Evolutionary conservation across 768 basidiomycete genomes (phyloP).

Genomic region (Mycena galericulata): DNA sequence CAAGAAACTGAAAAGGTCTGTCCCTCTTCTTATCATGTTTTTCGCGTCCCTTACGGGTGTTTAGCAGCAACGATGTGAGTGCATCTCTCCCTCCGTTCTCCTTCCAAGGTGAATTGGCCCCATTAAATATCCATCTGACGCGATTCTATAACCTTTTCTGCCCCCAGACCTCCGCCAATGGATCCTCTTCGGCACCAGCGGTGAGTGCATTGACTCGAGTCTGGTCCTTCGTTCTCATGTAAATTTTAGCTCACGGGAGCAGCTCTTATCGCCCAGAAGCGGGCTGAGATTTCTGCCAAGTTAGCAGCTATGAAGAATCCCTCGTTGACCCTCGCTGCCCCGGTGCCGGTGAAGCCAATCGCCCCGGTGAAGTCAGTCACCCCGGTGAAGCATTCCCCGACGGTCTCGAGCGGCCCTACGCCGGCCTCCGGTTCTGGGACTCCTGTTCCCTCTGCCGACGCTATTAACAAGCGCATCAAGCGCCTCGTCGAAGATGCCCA

Average conservation of each 20-base stretch:
- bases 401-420: slow-evolving; percentile 54
- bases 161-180: slow-evolving; percentile 66
- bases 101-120: slow-evolving; percentile 79
- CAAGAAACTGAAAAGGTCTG: slow-evolving; percentile 80
- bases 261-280: slow-evolving; percentile 84
- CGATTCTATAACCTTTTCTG: slow-evolving; percentile 75
- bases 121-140: slow-evolving; percentile 65
- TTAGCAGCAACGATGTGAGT: slow-evolving; percentile 78
- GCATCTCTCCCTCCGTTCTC: slow-evolving; percentile 44
- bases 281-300: slow-evolving; percentile 88
- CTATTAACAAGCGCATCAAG: slow-evolving; percentile 57
- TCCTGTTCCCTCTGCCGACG: slow-evolving; percentile 67
- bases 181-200: slow-evolving; percentile 50
- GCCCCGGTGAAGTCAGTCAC: neutral
- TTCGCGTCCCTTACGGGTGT: slow-evolving; percentile 33
- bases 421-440: slow-evolving; percentile 48
- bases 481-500: slow-evolving; percentile 86
- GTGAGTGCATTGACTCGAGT: slow-evolving; percentile 52
- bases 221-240: neutral
- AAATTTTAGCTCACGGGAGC: slow-evolving; percentile 58
- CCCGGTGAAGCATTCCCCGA: slow-evolving; percentile 22
- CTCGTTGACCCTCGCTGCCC: slow-evolving; percentile 46
- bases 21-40: slow-evolving; percentile 5
- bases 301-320: slow-evolving; percentile 76
- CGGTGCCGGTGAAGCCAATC: slow-evolving; percentile 52